A percentile compares a stretch with the other conserved stretches of the same genome.
phyloP scores from a whole-genome alignment of 768 basidiomycete genomes.

The Boletus coccyginus region DNA sequence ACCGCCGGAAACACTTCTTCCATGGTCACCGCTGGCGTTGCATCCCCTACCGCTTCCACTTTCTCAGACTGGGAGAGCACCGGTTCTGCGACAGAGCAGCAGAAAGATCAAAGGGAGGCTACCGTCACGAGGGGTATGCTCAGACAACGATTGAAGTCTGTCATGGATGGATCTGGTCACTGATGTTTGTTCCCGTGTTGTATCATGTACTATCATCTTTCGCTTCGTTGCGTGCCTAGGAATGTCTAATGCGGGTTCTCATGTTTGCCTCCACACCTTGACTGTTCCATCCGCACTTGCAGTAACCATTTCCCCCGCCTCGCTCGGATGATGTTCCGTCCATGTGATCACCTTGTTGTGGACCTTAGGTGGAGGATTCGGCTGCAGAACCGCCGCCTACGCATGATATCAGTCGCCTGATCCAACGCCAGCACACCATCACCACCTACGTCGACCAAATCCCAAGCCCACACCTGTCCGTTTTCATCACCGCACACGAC shows the following conservation, averaged over 20 bases:
- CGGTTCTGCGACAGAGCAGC: constrained; percentile 21
- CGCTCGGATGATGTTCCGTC: constrained; percentile 86
- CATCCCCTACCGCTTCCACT: constrained; percentile 29
- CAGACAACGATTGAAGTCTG: constrained; percentile 31
- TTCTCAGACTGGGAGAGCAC: constrained; percentile 32
- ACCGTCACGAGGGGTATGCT: constrained; percentile 15
- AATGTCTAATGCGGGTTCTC: not conserved
- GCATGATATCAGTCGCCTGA: not conserved
- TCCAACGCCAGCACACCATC: not conserved
- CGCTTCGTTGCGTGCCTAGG: not conserved
- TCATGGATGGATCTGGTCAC: constrained; percentile 25
- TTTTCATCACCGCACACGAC: constrained; percentile 90
- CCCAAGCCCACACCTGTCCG: constrained; percentile 90
- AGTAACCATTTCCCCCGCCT: constrained; percentile 81
- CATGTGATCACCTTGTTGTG: constrained; percentile 88
- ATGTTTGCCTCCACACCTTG: constrained; percentile 77
- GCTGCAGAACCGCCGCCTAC: constrained; percentile 68
- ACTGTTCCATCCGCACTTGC: constrained; percentile 89
- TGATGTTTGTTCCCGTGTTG: constrained; percentile 16
- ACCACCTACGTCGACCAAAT: constrained; percentile 79
- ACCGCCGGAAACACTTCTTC: constrained; percentile 16
- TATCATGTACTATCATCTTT: constrained; percentile 17
- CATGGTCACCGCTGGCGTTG: constrained; percentile 23
- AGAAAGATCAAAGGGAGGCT: constrained; percentile 10
- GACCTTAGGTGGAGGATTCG: constrained; percentile 71